phyloP scores from a whole-genome alignment of 108 stramenopile genomes.

The Cylindrotheca closterium region DNA sequence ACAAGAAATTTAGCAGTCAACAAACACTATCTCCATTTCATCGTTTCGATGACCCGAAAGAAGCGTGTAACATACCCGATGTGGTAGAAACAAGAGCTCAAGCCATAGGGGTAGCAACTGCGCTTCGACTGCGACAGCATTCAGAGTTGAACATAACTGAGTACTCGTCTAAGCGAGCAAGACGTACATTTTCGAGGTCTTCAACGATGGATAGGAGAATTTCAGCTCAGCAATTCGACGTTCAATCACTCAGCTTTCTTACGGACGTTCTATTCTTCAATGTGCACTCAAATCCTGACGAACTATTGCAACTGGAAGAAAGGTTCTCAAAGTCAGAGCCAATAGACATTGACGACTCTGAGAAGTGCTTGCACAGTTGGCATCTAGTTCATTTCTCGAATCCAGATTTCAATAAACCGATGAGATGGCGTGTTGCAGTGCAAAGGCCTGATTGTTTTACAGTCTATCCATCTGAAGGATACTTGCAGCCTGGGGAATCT shows the following conservation, averaged over 20 bases:
- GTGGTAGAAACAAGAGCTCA: constrained; percentile 17
- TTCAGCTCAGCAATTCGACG: constrained; percentile 41
- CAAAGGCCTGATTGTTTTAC: constrained; percentile 68
- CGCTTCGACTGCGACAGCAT: constrained; percentile 22
- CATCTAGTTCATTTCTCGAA: constrained; percentile 60
- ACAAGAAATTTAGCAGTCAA: background rate
- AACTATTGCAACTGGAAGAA: constrained; percentile 29
- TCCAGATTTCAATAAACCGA: constrained; percentile 53
- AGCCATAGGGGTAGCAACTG: constrained; percentile 37
- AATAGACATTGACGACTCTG: constrained; percentile 18
- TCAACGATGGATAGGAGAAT: constrained; percentile 56
- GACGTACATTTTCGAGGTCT: constrained; percentile 47
- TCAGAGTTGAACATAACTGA: background rate
- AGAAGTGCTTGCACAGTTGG: constrained; percentile 63
- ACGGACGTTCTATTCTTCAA: constrained; percentile 74
- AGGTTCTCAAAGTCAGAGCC: background rate
- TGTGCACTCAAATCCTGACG: constrained; percentile 28
- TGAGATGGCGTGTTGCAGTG: constrained; percentile 52
- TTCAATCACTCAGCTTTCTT: constrained; percentile 41
- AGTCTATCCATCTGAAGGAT: constrained; percentile 65
- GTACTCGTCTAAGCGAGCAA: constrained; percentile 22
- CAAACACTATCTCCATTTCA: constrained; percentile 5
- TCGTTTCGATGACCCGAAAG: constrained; percentile 3
- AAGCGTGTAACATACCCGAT: background rate
- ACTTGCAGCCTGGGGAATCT: constrained; percentile 59